These are phyloP conservation scores for Rosa hybrid DNA, from an alignment of 331 rosid species.

Conservation along the genomic window DNA sequence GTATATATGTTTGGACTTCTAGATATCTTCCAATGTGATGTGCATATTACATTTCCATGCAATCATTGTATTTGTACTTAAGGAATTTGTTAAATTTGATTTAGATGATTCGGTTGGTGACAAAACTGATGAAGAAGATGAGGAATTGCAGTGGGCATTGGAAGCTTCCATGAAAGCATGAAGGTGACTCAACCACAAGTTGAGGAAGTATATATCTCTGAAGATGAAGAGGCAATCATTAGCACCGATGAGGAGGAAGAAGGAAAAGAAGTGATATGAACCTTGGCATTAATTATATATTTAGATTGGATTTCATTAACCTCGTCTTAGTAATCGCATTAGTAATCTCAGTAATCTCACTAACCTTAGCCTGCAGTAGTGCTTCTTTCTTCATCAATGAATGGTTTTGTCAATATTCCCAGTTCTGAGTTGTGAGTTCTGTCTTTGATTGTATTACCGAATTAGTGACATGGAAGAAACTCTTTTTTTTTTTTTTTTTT, in stretches of 20 bases:
- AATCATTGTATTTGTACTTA: background rate
- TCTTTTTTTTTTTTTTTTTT: background rate
- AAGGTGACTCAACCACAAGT: constrained; percentile 34
- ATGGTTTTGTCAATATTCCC: background rate
- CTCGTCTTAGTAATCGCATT: background rate
- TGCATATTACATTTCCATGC: background rate
- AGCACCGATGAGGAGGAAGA: background rate
- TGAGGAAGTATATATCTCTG: background rate
- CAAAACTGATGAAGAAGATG: constrained; percentile 50
- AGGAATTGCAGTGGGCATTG: constrained; percentile 66
- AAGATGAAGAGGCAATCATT: background rate
- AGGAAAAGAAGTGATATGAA: background rate
- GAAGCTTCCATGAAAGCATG: constrained; percentile 60
- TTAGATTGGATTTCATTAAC: background rate
- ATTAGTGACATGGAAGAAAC: background rate
- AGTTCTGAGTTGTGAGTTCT: background rate
- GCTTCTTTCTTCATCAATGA: background rate
- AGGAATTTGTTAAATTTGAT: background rate
- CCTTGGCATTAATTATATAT: background rate
- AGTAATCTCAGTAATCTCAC: background rate
- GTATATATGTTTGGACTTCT: background rate
- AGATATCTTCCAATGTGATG: background rate
- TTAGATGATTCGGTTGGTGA: constrained; percentile 1
- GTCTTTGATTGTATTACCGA: background rate
- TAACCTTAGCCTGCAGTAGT: background rate